phyloP scores from a whole-genome alignment of 2,329 filamentous ascomycete genomes.

The Fusarium haematococcum region DNA sequence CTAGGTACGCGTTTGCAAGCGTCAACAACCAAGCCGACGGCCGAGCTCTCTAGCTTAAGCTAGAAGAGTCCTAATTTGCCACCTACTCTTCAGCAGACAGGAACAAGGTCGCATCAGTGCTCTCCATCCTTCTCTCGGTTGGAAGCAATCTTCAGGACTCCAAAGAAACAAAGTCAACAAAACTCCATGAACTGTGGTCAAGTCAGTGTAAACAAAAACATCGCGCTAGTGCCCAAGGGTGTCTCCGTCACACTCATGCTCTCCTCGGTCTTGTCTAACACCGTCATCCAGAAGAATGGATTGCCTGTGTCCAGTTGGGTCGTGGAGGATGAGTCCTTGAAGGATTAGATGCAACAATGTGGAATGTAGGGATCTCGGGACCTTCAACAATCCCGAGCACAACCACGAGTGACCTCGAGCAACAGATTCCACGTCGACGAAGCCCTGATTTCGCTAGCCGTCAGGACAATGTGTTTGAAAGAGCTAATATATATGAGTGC shows the following conservation, averaged over 20 bases:
- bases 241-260: neutral
- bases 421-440: neutral
- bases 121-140: neutral
- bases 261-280: neutral
- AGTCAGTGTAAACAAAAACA: neutral
- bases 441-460: neutral
- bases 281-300: neutral
- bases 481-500: neutral
- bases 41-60: neutral
- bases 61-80: neutral
- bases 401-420: neutral
- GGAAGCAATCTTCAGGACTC: neutral
- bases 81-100: neutral
- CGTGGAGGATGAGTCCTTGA: neutral
- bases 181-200: neutral
- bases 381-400: neutral
- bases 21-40: neutral
- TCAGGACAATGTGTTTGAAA: neutral
- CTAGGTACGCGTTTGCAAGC: neutral
- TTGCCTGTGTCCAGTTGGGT: neutral
- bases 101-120: neutral
- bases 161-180: neutral
- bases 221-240: neutral
- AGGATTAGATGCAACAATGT: neutral
- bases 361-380: neutral